phyloP scores from a whole-genome alignment of 495 filamentous ascomycete species.

The Aspergillus indologenus region DNA sequence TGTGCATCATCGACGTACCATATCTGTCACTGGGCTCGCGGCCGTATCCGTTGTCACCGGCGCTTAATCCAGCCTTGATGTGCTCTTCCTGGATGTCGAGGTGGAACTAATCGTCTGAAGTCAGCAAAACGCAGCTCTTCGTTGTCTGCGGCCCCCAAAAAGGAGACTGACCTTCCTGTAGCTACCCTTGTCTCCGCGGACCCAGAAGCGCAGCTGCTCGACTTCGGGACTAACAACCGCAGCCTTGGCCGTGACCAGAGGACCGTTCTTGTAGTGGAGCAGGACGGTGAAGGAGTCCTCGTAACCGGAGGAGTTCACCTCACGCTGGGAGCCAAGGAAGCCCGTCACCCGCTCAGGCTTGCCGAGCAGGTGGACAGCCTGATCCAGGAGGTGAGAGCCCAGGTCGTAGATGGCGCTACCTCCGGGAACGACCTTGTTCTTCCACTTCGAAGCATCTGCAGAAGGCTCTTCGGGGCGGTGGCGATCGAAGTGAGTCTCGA shows the following conservation, averaged over 20 bases:
- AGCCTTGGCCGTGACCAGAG: constrained; percentile 66
- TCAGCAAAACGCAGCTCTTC: not conserved
- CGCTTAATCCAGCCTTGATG: constrained; percentile 64
- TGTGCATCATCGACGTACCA: constrained; percentile 27
- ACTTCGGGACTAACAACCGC: constrained; percentile 67
- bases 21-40: constrained; percentile 56
- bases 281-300: constrained; percentile 70
- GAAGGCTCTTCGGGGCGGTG: constrained; percentile 58
- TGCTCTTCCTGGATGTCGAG: constrained; percentile 83
- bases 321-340: constrained; percentile 64
- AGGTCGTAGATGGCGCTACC: constrained; percentile 79
- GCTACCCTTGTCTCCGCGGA: constrained; percentile 75
- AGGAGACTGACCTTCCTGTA: constrained; percentile 60
- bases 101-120: constrained; percentile 42
- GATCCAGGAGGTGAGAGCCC: constrained; percentile 80
- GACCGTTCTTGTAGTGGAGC: constrained; percentile 59
- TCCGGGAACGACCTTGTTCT: constrained; percentile 63
- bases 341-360: constrained; percentile 66
- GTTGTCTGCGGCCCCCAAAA: not conserved
- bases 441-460: constrained; percentile 58
- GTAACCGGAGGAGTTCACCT: constrained; percentile 50
- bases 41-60: constrained; percentile 64
- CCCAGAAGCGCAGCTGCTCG: constrained; percentile 74
- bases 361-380: constrained; percentile 76
- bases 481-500: constrained; percentile 83